Base-by-base conservation (phyloP, 140 eudicot genomes). In the Oenanthe javanica region DNA sequence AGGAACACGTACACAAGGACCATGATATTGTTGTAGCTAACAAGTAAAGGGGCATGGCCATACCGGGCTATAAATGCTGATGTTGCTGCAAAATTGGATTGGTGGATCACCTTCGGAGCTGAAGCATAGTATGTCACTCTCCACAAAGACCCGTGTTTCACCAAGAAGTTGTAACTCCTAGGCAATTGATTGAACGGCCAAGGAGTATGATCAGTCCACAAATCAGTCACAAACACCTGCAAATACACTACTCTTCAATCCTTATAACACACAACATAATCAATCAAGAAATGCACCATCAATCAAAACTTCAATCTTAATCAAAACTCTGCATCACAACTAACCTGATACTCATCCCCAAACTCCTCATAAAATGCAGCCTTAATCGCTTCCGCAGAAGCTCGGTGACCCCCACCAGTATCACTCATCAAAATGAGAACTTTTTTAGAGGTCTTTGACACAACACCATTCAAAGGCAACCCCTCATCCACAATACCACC, bases 181-280 rank as follows among this genome's bases (percentile, higher is more conserved):
- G 99, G 99, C 87, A 95, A 79, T 81, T 95, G 99, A 82, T 95
- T 95, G 85, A 95, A 95, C 6, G 99, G 97, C 99, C 99, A 95
- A 5, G 97, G 99, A 7, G 99, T 95, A 47, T 95, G 99, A 82
- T 92, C 99, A 0, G 97, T 89, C 99, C 99, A 95, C 66, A 95
- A 71, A 87, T 95, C 99, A 79, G 96, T 91, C 82, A 95, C 86
- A 88, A 84, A 95, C 79, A 95, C 97, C 99, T 95, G 93, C 82
- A 84, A 16, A 45, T 12, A 59, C 75, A 81, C 36, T 31, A 31
- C 74, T 49, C 74, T 82, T 63, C 38, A 63, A 23, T 6, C 2
- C 1, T 75, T 52, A 81, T 57, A 71, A 54, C 67, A 57, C 75
- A 63, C 67, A 82, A 83, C 81, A 82, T 36, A 77, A 70, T 80